Evolutionary conservation across 805 yeast species (phyloP).

Genomic region (Ogataea nonfermentans): DNA sequence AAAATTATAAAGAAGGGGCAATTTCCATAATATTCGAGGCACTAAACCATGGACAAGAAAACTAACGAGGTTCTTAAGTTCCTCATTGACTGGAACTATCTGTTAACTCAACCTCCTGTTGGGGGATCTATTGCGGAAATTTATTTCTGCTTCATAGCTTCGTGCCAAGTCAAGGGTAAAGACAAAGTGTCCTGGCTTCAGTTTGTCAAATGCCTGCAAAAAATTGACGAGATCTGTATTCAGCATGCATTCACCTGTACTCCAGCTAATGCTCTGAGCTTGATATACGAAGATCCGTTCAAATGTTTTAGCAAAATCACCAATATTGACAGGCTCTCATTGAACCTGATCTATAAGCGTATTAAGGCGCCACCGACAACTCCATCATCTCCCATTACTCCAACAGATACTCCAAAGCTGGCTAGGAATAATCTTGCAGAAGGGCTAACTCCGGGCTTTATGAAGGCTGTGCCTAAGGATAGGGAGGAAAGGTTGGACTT

Average conservation of each 20-base stretch:
- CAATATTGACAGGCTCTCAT: constrained; percentile 28
- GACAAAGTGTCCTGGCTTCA: constrained; percentile 37
- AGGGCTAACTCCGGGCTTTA: constrained; percentile 2
- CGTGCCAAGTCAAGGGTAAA: constrained; percentile 31
- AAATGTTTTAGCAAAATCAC: constrained; percentile 26
- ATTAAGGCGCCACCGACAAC: constrained; percentile 9
- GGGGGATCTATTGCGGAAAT: constrained; percentile 31
- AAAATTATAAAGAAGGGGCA: constrained; percentile 13
- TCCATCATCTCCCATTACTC: neutral
- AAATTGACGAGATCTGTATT: constrained; percentile 24
- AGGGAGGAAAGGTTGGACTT: constrained; percentile 19
- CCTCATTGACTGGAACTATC: constrained; percentile 31
- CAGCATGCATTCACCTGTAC: constrained; percentile 24
- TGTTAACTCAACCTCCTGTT: constrained; percentile 32
- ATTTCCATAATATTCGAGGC: neutral
- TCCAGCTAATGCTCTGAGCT: constrained; percentile 25
- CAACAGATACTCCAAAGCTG: neutral
- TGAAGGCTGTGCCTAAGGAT: constrained; percentile 19
- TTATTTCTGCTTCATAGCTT: constrained; percentile 33
- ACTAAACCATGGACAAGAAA: constrained; percentile 29
- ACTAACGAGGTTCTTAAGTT: constrained; percentile 31
- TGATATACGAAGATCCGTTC: constrained; percentile 30
- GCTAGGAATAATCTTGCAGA: neutral
- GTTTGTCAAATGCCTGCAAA: constrained; percentile 28
- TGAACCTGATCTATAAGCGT: constrained; percentile 24